Evolutionary conservation across 495 filamentous ascomycete species (phyloP).

Genomic region (Podospora pseudoanserina): DNA sequence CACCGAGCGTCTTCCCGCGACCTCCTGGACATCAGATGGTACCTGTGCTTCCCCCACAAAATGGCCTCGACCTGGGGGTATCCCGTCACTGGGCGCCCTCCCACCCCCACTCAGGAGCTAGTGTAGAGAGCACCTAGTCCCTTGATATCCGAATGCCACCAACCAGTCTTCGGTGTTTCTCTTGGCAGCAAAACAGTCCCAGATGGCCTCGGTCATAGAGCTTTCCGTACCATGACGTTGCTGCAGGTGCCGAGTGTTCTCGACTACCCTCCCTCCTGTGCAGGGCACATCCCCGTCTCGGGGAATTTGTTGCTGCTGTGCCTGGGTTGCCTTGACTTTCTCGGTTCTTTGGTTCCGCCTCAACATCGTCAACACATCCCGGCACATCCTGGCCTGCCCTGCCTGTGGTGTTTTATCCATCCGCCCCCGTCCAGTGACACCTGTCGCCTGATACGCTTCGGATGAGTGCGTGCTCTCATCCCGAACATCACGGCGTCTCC

Average conservation of each 20-base stretch:
- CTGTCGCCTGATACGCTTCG: slow-evolving; percentile 46
- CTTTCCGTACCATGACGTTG: slow-evolving; percentile 39
- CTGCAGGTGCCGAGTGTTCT: slow-evolving; percentile 22
- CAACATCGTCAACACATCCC: slow-evolving; percentile 15
- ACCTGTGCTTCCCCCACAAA: slow-evolving; percentile 8
- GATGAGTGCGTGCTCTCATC: slow-evolving; percentile 40
- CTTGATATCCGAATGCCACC: slow-evolving; percentile 4
- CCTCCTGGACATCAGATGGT: slow-evolving; percentile 20
- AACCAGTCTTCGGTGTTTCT: slow-evolving; percentile 20
- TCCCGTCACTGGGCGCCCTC: slow-evolving; percentile 17
- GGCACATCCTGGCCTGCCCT: slow-evolving; percentile 16
- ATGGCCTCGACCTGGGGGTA: slow-evolving; percentile 11
- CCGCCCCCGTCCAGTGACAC: slow-evolving; percentile 34
- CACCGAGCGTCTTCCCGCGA: slow-evolving; percentile 15
- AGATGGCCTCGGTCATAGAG: slow-evolving; percentile 28
- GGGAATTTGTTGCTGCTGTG: slow-evolving; percentile 2
- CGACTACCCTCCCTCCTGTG: slow-evolving; percentile 9
- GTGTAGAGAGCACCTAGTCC: background rate
- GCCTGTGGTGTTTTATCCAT: slow-evolving; percentile 42
- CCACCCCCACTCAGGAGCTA: background rate
- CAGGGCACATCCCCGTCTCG: slow-evolving; percentile 13
- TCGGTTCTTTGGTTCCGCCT: slow-evolving; percentile 9
- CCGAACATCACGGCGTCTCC: slow-evolving; percentile 37
- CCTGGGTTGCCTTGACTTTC: background rate
- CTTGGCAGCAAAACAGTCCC: slow-evolving; percentile 14